These are phyloP conservation scores for Cetraspora pellucida DNA, from an alignment of 192 early-diverging fungal species.

Conservation along the genomic window DNA sequence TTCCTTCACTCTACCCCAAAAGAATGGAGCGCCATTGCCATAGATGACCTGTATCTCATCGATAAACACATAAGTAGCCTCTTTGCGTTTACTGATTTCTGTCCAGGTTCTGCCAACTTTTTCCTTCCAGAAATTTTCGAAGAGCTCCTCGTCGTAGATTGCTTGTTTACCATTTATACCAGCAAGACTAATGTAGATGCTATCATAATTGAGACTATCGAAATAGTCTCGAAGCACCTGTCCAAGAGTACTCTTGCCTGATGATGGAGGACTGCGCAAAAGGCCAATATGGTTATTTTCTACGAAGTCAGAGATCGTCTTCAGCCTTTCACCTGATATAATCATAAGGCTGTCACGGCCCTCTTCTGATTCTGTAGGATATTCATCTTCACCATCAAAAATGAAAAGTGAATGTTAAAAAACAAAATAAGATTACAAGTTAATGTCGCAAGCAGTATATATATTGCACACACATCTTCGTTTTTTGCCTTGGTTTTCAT, in stretches of 20 bases:
- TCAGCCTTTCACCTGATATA: slow-evolving; percentile 2
- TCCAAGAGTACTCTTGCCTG: slow-evolving; percentile 18
- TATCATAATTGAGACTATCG: background rate
- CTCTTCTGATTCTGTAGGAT: slow-evolving; percentile 29
- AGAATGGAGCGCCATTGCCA: background rate
- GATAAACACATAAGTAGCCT: background rate
- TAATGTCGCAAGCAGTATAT: too few species aligned
- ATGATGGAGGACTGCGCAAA: slow-evolving; percentile 21
- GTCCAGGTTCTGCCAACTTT: background rate
- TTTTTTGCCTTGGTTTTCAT: background rate
- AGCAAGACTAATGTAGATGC: slow-evolving; percentile 12
- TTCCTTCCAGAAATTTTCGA: background rate
- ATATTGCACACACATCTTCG: too few species aligned
- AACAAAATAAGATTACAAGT: too few species aligned
- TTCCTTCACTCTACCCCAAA: slow-evolving; percentile 3
- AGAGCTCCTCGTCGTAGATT: background rate
- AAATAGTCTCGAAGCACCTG: slow-evolving; percentile 4
- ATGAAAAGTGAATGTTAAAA: too few species aligned
- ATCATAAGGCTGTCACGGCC: slow-evolving; percentile 9
- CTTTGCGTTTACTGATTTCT: background rate
- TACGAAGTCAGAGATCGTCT: background rate
- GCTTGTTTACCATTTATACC: background rate
- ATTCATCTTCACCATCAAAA: background rate
- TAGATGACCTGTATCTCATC: slow-evolving; percentile 18
- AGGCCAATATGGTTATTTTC: background rate